Percentiles rank a stretch among this genome's conserved stretches.
These are phyloP conservation scores for Lablab purpureus DNA, from an alignment of 306 rosid species.

Conservation along the genomic window DNA sequence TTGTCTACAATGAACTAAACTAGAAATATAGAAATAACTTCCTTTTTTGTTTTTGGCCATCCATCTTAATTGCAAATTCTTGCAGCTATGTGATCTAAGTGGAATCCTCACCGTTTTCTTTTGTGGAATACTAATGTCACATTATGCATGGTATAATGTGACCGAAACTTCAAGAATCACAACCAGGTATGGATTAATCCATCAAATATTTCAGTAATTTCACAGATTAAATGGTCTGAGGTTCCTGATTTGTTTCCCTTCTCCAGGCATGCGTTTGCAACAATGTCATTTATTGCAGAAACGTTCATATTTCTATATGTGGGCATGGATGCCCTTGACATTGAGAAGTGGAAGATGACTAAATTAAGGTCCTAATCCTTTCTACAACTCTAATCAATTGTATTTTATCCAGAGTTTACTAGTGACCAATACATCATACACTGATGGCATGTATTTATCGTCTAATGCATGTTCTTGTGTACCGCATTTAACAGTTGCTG, in stretches of 20 bases:
- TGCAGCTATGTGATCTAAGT: constrained; percentile 77
- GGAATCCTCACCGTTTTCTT: constrained; percentile 98
- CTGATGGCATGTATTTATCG: background rate
- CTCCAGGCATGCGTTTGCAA: constrained; percentile 81
- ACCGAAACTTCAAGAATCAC: constrained; percentile 79
- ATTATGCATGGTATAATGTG: constrained; percentile 87
- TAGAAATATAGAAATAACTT: background rate
- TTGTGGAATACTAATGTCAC: constrained; percentile 91
- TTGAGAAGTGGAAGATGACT: constrained; percentile 84
- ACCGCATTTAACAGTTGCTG: background rate
- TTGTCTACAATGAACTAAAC: constrained; percentile 7
- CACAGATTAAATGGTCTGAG: constrained; percentile 16
- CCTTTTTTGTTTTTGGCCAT: background rate
- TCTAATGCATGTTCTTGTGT: constrained; percentile 1
- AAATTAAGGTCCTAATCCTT: constrained; percentile 66
- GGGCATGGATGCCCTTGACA: constrained; percentile 97
- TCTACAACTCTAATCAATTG: background rate
- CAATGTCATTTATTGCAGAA: constrained; percentile 89
- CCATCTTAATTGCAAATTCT: constrained; percentile 7
- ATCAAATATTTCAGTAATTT: constrained; percentile 25
- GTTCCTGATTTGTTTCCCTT: constrained; percentile 34
- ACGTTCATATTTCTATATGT: constrained; percentile 91
- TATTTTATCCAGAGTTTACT: background rate
- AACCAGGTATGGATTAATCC: constrained; percentile 63
- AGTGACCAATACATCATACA: background rate